phyloP scores from a whole-genome alignment of 176 grass and related monocot genomes.

The Triticum dicoccoides region DNA sequence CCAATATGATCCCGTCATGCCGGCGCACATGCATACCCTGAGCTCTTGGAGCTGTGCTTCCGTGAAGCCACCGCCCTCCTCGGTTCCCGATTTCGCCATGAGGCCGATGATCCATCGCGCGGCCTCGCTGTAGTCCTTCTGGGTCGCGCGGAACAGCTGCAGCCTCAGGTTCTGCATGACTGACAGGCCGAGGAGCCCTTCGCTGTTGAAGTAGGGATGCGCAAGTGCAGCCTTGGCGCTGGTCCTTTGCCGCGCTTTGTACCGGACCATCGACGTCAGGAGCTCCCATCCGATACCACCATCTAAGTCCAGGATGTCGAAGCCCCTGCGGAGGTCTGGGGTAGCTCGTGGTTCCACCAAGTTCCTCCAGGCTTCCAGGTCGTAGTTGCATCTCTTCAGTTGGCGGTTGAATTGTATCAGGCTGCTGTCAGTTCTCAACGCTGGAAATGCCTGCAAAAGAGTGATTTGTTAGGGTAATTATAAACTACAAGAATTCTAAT shows the following conservation, averaged over 20 bases:
- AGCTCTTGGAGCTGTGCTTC: conserved; percentile 96
- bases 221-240: conserved; percentile 82
- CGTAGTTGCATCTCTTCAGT: conserved; percentile 75
- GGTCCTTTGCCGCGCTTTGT: conserved; percentile 79
- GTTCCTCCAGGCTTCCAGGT: conserved; percentile 76
- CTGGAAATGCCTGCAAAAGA: conserved; percentile 68
- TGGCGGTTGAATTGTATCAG: conserved; percentile 97
- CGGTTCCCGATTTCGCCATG: conserved; percentile 91
- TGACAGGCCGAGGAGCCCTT: conserved; percentile 84
- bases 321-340: conserved; percentile 72
- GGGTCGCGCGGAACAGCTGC: conserved; percentile 83
- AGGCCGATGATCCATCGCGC: conserved; percentile 72
- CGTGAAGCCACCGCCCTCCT: conserved; percentile 86
- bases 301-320: conserved; percentile 88
- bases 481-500: background rate
- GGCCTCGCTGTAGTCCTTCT: conserved; percentile 86
- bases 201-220: conserved; percentile 83
- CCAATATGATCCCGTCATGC: background rate
- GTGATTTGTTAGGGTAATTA: background rate
- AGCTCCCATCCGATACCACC: conserved; percentile 87
- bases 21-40: conserved; percentile 44
- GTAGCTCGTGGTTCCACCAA: conserved; percentile 79
- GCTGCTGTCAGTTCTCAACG: conserved; percentile 78
- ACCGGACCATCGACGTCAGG: conserved; percentile 74
- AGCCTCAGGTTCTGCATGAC: conserved; percentile 80